Evolutionary conservation across 2,329 filamentous ascomycete genomes (phyloP), one percentile per base, ranked within the genome.

Genomic region (Fusarium odoratissimum): DNA sequence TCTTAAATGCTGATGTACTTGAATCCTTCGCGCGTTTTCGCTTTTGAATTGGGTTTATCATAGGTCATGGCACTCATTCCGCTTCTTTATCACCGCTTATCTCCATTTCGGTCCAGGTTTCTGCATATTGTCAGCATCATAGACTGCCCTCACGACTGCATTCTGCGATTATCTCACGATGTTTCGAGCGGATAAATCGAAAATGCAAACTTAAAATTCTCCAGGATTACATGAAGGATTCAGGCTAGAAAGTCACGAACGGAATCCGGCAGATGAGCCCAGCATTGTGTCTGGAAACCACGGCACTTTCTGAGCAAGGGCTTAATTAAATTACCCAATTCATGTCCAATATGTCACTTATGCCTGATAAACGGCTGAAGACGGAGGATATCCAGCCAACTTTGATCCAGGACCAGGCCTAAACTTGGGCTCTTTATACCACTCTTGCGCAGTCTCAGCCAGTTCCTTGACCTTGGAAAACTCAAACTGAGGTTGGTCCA

Each of bases 91-190:
- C 55, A 33, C 49, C 48, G 49, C 64, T 62, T 69, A 69, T 45
- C 58, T 57, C 66, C 57, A 57, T 51, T 16, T 4, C 9, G 30
- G 31, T 9, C 10, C 38, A 35, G 30, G 37, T 16, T 41, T 19
- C 17, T 45, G 61, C 61, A 66, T 65, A 17, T 28, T 64, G 48
- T 67, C 35, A 25, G 54, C 64, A 51, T 67, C 64, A 67, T 67
- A 49, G 45, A 67, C 38, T 37, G 7, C 23, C 4, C 31, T 23
- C 2, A n/a, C 10, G 19, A 28, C 16, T 35, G 31, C 10, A 55
- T 44, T 17, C 17, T 19, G 17, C 7, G 1, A 37, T 5, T 7
- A 12, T 28, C 19, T 35, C 51, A 6, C 6, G 25, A 61, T 31
- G 8, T 3, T 42, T 8, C 0, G 14, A 54, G 8, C 49, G 13